Evolutionary conservation across 2,329 filamentous ascomycete genomes (phyloP).

Genomic region (Ophiostoma ips): DNA sequence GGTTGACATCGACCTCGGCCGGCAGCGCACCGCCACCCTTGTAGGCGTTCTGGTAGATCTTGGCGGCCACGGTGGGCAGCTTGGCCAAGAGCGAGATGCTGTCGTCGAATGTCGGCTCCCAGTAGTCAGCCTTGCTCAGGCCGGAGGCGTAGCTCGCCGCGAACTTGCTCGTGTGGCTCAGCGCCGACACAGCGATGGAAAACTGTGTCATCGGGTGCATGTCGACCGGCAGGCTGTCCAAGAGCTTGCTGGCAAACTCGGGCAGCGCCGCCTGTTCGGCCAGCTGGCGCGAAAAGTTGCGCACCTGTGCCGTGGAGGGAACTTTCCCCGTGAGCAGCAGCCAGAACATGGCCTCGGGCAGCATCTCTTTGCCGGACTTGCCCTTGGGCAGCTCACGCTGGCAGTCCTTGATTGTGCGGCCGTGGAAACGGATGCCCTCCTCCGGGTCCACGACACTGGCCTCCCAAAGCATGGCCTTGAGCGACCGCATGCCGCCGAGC

Average conservation of each 20-base stretch:
- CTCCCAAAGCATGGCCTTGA: conserved; percentile 98
- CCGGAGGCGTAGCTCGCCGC: conserved; percentile 86
- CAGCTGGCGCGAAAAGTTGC: conserved; percentile 69
- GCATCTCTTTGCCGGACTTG: conserved; percentile 84
- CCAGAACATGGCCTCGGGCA: conserved; percentile 99
- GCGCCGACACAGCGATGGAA: conserved; percentile 83
- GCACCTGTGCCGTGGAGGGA: conserved; percentile 68
- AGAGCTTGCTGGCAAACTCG: conserved; percentile 69
- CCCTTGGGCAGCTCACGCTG: conserved; percentile 89
- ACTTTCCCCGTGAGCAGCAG: conserved; percentile 87
- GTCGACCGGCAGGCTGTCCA: conserved; percentile 76
- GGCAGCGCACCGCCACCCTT: conserved; percentile 59
- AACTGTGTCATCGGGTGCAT: conserved; percentile 99
- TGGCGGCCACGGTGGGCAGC: conserved; percentile 88
- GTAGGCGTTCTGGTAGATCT: conserved; percentile 93
- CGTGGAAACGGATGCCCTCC: conserved; percentile 96
- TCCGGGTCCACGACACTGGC: conserved; percentile 92
- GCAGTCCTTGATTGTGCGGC: conserved; percentile 95
- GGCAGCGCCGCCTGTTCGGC: conserved; percentile 78
- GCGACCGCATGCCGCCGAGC: conserved; percentile 89
- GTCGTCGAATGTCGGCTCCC: conserved; percentile 97
- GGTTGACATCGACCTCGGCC: conserved; percentile 60
- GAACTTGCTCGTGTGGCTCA: conserved; percentile 89
- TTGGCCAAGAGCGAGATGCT: conserved; percentile 87
- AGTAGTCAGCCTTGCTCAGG: conserved; percentile 91